These are phyloP conservation scores for Primulina tabacum DNA, from an alignment of 257 asterid genomes.

Conservation along the genomic window DNA sequence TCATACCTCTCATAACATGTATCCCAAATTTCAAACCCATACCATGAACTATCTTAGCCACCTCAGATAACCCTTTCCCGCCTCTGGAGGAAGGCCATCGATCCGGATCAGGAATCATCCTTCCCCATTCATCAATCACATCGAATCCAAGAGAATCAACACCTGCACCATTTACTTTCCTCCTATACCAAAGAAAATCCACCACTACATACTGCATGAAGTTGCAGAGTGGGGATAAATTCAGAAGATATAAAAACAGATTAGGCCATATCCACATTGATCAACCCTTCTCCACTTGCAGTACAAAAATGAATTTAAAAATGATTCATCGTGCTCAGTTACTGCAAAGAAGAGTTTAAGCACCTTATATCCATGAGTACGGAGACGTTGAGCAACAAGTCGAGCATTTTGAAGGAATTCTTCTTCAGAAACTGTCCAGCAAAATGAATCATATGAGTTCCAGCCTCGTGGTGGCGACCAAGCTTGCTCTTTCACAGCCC, in stretches of 20 bases:
- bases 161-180: slow-evolving; percentile 69
- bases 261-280: slow-evolving; percentile 6
- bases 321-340: not conserved
- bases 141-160: slow-evolving; percentile 87
- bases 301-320: not conserved
- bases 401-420: slow-evolving; percentile 76
- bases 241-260: not conserved
- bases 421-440: slow-evolving; percentile 82
- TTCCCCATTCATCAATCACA: slow-evolving; percentile 92
- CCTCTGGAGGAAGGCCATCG: slow-evolving; percentile 89
- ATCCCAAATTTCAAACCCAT: slow-evolving; percentile 95
- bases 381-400: slow-evolving; percentile 63
- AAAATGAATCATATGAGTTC: slow-evolving; percentile 95
- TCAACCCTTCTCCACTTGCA: not conserved
- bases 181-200: slow-evolving; percentile 97
- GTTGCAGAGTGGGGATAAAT: not conserved
- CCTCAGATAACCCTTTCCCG: slow-evolving; percentile 72
- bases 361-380: slow-evolving; percentile 78
- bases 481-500: slow-evolving; percentile 44
- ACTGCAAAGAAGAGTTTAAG: not conserved
- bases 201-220: slow-evolving; percentile 81
- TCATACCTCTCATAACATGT: slow-evolving; percentile 92
- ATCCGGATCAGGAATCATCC: slow-evolving; percentile 84
- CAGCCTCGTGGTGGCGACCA: slow-evolving; percentile 87
- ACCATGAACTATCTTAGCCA: slow-evolving; percentile 65